Evolutionary conservation across 2,329 filamentous ascomycete genomes (phyloP).

Genomic region (Apiospora sp.): DNA sequence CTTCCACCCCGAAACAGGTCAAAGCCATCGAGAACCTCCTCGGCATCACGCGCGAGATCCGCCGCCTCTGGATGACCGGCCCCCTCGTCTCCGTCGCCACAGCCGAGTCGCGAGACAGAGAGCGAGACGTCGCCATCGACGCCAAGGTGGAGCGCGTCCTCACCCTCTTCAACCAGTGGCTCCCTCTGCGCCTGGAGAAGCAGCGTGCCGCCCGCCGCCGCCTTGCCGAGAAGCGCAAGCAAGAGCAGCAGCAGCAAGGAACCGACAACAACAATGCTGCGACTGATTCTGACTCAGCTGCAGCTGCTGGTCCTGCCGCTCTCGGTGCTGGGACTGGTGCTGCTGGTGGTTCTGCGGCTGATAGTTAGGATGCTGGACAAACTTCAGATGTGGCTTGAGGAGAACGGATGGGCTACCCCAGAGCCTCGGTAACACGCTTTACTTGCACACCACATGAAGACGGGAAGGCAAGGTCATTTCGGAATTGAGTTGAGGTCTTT

Average conservation of each 20-base stretch:
- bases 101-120: slow-evolving; percentile 47
- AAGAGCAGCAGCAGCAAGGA: not conserved
- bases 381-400: not conserved
- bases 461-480: too few species aligned
- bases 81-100: slow-evolving; percentile 49
- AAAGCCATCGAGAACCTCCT: slow-evolving; percentile 54
- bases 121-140: slow-evolving; percentile 29
- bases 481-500: not conserved
- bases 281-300: not conserved
- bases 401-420: not conserved
- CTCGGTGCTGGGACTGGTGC: not conserved
- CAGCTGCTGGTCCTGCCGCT: not conserved
- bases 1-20: slow-evolving; percentile 40
- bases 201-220: slow-evolving; percentile 20
- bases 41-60: slow-evolving; percentile 55
- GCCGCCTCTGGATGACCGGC: slow-evolving; percentile 59
- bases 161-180: slow-evolving; percentile 40
- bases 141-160: slow-evolving; percentile 47
- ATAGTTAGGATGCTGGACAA: not conserved
- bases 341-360: not conserved
- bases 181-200: slow-evolving; percentile 37
- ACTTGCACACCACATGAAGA: not conserved
- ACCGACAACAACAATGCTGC: not conserved
- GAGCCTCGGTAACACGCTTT: not conserved
- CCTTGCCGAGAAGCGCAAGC: slow-evolving; percentile 16